These are phyloP conservation scores for Echeveria elegans DNA, from an alignment of 164 flowering plant genomes.

Conservation along the genomic window DNA sequence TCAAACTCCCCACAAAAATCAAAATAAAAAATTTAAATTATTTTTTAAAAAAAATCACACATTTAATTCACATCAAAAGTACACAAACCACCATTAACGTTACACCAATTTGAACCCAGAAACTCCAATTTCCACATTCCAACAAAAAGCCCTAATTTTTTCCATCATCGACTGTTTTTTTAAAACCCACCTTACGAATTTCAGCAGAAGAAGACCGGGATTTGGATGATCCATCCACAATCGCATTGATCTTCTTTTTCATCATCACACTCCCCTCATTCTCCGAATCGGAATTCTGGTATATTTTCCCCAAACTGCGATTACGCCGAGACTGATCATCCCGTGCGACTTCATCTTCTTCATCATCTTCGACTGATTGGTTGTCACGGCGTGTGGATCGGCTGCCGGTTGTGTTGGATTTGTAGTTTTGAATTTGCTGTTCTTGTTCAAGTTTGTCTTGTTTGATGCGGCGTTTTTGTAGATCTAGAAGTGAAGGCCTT, in stretches of 20 bases:
- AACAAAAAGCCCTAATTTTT: neutral
- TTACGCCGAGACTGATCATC: constrained; percentile 21
- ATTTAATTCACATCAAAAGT: neutral
- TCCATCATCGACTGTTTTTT: neutral
- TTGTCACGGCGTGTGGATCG: constrained; percentile 38
- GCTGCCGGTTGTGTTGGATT: constrained; percentile 20
- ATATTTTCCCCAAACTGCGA: neutral
- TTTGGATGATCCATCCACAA: constrained; percentile 37
- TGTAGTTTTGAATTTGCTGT: neutral
- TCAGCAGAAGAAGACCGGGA: too few species aligned
- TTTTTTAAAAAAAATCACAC: constrained; percentile 1
- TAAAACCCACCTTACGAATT: constrained; percentile 21
- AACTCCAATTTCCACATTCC: neutral
- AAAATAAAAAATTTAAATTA: too few species aligned
- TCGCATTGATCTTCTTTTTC: constrained; percentile 47
- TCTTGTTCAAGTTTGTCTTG: neutral
- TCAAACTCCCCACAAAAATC: too few species aligned
- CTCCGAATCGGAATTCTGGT: constrained; percentile 12
- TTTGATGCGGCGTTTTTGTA: constrained; percentile 31
- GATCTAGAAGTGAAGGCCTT: constrained; percentile 42
- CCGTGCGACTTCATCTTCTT: constrained; percentile 16
- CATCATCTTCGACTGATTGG: neutral
- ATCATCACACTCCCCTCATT: constrained; percentile 16
- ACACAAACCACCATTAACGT: neutral
- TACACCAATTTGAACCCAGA: constrained; percentile 1